Evolutionary conservation across 495 filamentous ascomycete species (phyloP).

Genomic region (Penicillium flavigenum): DNA sequence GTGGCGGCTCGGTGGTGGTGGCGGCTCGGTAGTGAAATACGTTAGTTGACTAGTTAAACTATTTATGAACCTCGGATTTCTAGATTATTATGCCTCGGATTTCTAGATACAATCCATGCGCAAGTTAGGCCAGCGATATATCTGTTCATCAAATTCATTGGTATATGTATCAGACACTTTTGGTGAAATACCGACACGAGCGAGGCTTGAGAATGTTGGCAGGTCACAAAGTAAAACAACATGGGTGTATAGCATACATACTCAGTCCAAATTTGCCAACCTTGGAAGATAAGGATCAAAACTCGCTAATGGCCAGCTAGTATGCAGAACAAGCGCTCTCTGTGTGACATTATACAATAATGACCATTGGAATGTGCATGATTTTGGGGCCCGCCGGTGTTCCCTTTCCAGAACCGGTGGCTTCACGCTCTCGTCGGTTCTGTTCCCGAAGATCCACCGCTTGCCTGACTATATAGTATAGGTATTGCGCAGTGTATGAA

Average conservation of each 20-base stretch:
- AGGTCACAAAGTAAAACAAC: background rate
- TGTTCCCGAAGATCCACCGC: constrained; percentile 35
- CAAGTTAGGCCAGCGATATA: background rate
- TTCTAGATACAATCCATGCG: background rate
- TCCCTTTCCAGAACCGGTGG: background rate
- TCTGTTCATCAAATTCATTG: constrained; percentile 1
- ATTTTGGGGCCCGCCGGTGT: constrained; percentile 18
- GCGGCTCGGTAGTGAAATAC: too few relatives aligned
- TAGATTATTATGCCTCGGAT: background rate
- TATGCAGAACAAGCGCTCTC: constrained; percentile 6
- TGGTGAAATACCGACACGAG: background rate
- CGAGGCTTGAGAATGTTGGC: background rate
- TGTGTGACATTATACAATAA: constrained; percentile 26
- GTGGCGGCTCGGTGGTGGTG: too few relatives aligned
- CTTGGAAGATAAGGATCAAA: background rate
- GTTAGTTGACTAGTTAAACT: background rate
- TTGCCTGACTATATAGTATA: constrained; percentile 29
- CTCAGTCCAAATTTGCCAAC: background rate
- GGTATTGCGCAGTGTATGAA: constrained; percentile 24
- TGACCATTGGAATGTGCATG: constrained; percentile 33
- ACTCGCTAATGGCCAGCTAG: background rate
- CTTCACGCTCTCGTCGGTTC: constrained; percentile 19
- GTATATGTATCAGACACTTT: constrained; percentile 5
- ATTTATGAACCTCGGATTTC: background rate
- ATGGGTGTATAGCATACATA: background rate